Evolutionary conservation across 2,329 filamentous ascomycete species (phyloP).

Genomic region (Colletotrichum somersetense): DNA sequence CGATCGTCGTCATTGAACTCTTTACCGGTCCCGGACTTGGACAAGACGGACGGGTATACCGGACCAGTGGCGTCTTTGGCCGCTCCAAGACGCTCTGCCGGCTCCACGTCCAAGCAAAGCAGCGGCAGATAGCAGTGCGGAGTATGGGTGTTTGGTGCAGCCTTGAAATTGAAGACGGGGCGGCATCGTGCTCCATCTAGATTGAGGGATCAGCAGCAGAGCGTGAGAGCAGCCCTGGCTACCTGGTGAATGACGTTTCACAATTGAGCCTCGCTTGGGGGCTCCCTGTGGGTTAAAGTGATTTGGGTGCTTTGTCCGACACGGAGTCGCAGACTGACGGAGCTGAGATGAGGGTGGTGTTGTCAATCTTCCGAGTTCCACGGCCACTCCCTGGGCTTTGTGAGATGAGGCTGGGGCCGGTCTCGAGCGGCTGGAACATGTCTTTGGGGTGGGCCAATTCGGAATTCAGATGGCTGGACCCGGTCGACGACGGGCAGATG

Average conservation of each 20-base stretch:
- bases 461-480: conserved; percentile 26
- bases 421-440: conserved; percentile 30
- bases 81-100: not conserved
- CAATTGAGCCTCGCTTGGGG: conserved; percentile 6
- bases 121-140: not conserved
- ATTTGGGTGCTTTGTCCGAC: conserved; percentile 1
- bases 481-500: not conserved
- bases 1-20: conserved; percentile 32
- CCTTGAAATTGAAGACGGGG: conserved; percentile 31
- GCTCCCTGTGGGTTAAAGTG: conserved; percentile 11
- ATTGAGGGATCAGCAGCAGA: conserved; percentile 39
- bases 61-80: not conserved
- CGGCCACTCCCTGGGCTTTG: conserved; percentile 20
- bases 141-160: conserved; percentile 11
- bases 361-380: conserved; percentile 30
- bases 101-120: not conserved
- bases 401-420: conserved; percentile 14
- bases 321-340: conserved; percentile 15
- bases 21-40: conserved; percentile 13
- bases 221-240: conserved; percentile 12
- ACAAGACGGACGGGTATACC: not conserved
- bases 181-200: conserved; percentile 39
- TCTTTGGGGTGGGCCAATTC: not conserved
- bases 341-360: conserved; percentile 10
- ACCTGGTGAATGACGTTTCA: conserved; percentile 29